Percentiles rank a stretch among this genome's conserved stretches.
Evolutionary conservation across 257 asterid genomes (phyloP).

Genomic region (Penstemon eatonii): DNA sequence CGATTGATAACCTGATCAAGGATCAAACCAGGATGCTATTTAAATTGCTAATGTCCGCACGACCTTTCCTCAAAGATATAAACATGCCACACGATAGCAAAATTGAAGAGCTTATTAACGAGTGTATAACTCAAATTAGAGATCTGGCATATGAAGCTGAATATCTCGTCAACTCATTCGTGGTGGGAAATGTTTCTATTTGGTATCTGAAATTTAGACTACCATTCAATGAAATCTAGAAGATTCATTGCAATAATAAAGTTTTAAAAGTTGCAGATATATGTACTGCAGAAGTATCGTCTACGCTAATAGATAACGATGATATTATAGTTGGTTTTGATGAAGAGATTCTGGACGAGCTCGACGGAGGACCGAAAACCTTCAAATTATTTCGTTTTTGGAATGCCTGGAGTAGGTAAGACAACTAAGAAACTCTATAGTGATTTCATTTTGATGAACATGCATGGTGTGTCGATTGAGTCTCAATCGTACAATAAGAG

Average conservation of each 20-base stretch:
- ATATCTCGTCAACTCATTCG: conserved; percentile 14
- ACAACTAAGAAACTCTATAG: conserved; percentile 29
- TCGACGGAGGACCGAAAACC: neutral
- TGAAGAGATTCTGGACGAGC: neutral
- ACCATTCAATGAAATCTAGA: neutral
- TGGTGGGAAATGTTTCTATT: conserved; percentile 6
- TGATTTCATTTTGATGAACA: conserved; percentile 23
- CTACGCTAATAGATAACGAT: neutral
- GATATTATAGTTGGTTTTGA: conserved; percentile 12
- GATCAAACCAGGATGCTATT: neutral
- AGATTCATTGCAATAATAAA: neutral
- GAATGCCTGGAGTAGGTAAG: conserved; percentile 37
- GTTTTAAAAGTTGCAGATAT: neutral
- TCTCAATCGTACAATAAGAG: conserved; percentile 23
- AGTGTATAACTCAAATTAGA: neutral
- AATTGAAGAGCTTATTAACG: neutral
- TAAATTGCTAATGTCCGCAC: neutral
- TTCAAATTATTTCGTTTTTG: conserved; percentile 25
- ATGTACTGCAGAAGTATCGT: neutral
- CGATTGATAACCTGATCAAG: neutral
- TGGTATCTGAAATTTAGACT: conserved; percentile 10
- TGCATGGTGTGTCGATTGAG: conserved; percentile 21
- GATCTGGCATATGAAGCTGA: conserved; percentile 17
- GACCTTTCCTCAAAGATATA: conserved; percentile 10
- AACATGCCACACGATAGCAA: neutral